Evolutionary conservation across 116 monocot genomes (phyloP).

Genomic region (Trichopus zeylanicus): DNA sequence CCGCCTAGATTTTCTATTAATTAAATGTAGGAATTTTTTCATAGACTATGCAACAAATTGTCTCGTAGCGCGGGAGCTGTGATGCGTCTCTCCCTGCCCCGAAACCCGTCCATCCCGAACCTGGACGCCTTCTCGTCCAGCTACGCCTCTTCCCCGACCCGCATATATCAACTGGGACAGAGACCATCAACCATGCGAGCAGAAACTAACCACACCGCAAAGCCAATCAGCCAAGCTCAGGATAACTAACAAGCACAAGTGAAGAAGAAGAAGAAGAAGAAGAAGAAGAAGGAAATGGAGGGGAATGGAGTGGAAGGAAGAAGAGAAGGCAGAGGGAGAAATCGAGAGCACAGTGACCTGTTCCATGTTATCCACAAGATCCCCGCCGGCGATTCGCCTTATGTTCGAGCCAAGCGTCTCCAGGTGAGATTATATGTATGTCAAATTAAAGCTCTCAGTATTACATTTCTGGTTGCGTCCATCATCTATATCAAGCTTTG

Average conservation of each 20-base stretch:
- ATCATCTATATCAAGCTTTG: too few relatives aligned
- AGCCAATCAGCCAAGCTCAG: too few relatives aligned
- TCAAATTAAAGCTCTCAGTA: too few relatives aligned
- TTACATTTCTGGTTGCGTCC: too few relatives aligned
- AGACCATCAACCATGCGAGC: background rate
- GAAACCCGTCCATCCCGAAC: background rate
- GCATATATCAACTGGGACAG: background rate
- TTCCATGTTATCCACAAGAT: constrained; percentile 15
- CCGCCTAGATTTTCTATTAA: too few relatives aligned
- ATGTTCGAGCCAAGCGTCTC: constrained; percentile 14
- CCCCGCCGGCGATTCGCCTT: constrained; percentile 12
- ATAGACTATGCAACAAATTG: too few relatives aligned
- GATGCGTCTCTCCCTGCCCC: too few relatives aligned
- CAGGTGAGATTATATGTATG: too few relatives aligned
- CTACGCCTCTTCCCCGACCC: background rate
- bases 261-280: too few relatives aligned
- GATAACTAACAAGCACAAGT: too few relatives aligned
- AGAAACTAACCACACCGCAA: background rate
- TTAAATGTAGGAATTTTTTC: too few relatives aligned
- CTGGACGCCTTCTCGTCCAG: background rate
- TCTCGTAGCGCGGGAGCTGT: too few relatives aligned
- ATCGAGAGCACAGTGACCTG: background rate
- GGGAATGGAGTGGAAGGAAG: background rate
- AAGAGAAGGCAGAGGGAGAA: background rate
- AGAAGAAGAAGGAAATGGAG: background rate